Evolutionary conservation across 768 basidiomycete genomes (phyloP).

Genomic region (Austroboletus eburneus): DNA sequence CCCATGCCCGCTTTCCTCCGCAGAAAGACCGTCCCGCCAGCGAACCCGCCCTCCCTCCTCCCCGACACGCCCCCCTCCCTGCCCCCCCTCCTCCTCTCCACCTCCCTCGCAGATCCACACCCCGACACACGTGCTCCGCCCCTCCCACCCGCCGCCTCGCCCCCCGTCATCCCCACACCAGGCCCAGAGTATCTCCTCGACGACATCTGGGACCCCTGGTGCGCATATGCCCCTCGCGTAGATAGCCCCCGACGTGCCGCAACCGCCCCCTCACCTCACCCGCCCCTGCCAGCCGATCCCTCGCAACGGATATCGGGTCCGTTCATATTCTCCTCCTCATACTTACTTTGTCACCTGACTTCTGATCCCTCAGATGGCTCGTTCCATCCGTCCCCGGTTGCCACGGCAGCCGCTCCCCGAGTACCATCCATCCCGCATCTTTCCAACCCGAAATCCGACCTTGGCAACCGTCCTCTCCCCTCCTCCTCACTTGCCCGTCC

Average conservation of each 20-base stretch:
- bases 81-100: conserved; percentile 42
- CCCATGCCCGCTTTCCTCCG: conserved; percentile 54
- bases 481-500: background rate
- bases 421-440: background rate
- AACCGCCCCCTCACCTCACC: background rate
- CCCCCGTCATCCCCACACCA: conserved; percentile 4
- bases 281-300: background rate
- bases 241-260: background rate
- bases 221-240: conserved; percentile 4
- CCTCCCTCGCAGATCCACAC: conserved; percentile 27
- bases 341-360: too few relatives aligned
- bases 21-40: conserved; percentile 38
- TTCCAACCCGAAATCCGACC: conserved; percentile 10
- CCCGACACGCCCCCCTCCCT: conserved; percentile 25
- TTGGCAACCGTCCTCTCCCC: conserved; percentile 14
- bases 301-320: conserved; percentile 8
- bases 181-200: background rate
- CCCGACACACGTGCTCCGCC: conserved; percentile 1
- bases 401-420: conserved; percentile 13
- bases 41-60: background rate
- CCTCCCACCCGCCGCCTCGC: conserved; percentile 15
- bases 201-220: conserved; percentile 27
- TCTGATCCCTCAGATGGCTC: conserved; percentile 1
- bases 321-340: conserved; percentile 6
- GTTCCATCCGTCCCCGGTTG: conserved; percentile 14